phyloP scores from a whole-genome alignment of 169 alveolate species.

The Cryptosporidium sp. region DNA sequence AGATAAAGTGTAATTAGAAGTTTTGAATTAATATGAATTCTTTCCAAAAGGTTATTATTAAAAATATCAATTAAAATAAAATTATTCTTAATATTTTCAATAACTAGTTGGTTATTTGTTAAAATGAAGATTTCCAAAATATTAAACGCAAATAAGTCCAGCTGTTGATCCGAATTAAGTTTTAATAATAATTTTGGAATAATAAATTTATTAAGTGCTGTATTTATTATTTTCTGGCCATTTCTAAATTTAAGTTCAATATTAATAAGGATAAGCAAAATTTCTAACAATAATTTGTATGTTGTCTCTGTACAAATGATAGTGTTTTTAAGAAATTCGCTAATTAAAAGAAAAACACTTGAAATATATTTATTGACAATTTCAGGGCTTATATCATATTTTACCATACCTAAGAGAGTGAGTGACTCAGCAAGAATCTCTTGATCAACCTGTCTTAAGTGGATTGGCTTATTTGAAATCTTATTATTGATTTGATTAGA shows the following conservation, averaged over 20 bases:
- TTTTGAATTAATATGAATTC: slow-evolving; percentile 22
- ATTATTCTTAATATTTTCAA: slow-evolving; percentile 27
- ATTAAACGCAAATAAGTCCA: slow-evolving; percentile 32
- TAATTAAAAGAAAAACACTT: slow-evolving; percentile 27
- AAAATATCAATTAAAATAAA: slow-evolving; percentile 13
- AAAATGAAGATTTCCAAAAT: slow-evolving; percentile 27
- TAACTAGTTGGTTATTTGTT: slow-evolving; percentile 13
- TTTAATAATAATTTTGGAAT: slow-evolving; percentile 28
- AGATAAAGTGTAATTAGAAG: slow-evolving; percentile 27
- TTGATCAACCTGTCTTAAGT: slow-evolving; percentile 26
- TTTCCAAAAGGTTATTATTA: background rate
- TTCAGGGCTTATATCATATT: slow-evolving; percentile 30
- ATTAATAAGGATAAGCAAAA: slow-evolving; percentile 6
- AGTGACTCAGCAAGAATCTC: slow-evolving; percentile 10
- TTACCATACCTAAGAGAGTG: slow-evolving; percentile 4
- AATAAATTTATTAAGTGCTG: slow-evolving; percentile 13
- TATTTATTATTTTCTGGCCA: slow-evolving; percentile 15
- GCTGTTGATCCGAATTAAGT: slow-evolving; percentile 22
- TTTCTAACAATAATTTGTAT: background rate
- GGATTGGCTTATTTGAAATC: slow-evolving; percentile 13
- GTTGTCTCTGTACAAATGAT: slow-evolving; percentile 15
- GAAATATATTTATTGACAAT: slow-evolving; percentile 45
- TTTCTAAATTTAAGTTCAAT: slow-evolving; percentile 5
- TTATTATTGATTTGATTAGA: background rate
- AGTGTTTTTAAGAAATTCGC: slow-evolving; percentile 35